Base-by-base conservation (phyloP, 2,329 filamentous ascomycete species). In the Xylaria sp. region DNA sequence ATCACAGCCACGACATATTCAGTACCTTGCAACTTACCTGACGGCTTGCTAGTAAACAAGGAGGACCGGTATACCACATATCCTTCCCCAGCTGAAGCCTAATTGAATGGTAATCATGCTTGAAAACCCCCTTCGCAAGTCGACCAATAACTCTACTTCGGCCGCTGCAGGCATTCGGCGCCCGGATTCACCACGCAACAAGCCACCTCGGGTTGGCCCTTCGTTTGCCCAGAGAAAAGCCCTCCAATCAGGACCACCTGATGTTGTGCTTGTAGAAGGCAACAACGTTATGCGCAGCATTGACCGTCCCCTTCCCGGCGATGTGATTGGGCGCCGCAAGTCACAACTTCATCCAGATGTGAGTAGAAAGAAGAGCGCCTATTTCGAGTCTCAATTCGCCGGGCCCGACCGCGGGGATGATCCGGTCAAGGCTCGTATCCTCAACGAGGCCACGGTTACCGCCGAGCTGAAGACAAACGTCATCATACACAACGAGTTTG, bases 401-500 rank as follows among this genome's bases (percentile, higher is more conserved):
- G 75, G 74, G 29, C 59, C 78, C 48, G 75, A 77, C 64, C 73
- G 76, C 51, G 74, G 77, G 54, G 66, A 75, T 25, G 81, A 78
- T 61, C 75, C 79, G 23, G 76, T 80, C 21, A 82, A 80, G 69
- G 84, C 85, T 60, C 82, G 82, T n/a, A 78, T 89, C 13, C 81
- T 81, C 6, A 82, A 84, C 65, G 85, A 88, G 70, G 86, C 87
- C 1, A 82, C 89, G 40, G 85, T 93, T 53, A 81, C 90, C 70
- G 88, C 86, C 29, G 90, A 92, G 74, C 78, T 92, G 37, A 87
- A 85, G 75, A 88, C 89, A 5, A 92, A 91, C 71, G 86, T 87
- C 47, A 87, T 87, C 73, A 89, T 91, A 80, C 73, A 85, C 72
- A 91, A 95, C 76, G 91, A 94, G 74, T 91, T 90, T 75, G 89